A percentile compares a stretch with the other conserved stretches of the same genome.
Conservation (phyloP, 305 asterid species). For the Withania somnifera region DNA sequence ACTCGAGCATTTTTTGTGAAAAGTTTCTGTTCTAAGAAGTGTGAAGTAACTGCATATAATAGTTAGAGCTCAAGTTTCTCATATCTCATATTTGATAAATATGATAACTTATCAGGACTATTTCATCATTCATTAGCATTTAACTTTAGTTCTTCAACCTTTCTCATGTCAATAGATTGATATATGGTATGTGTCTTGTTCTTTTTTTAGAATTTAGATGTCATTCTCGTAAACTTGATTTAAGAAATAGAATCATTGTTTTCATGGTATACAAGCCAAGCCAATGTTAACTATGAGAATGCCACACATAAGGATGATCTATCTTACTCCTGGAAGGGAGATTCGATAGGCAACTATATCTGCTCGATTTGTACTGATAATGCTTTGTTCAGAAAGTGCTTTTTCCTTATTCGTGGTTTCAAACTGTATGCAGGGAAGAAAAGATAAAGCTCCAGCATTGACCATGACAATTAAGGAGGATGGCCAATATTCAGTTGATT, state of each 20-base stretch:
- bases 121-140: background rate
- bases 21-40: background rate
- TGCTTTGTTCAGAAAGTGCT: background rate
- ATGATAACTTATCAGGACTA: too few relatives aligned
- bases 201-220: background rate
- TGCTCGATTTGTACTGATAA: background rate
- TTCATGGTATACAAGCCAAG: background rate
- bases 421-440: conserved; percentile 50
- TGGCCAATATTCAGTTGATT: conserved; percentile 60
- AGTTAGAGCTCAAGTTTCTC: background rate
- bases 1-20: background rate
- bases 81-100: too few relatives aligned
- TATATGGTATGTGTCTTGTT: too few relatives aligned
- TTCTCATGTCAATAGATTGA: background rate
- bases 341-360: background rate
- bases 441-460: conserved; percentile 45
- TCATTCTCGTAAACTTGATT: background rate
- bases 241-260: background rate
- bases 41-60: background rate
- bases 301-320: background rate
- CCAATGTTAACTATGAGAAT: background rate
- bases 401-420: background rate
- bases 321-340: background rate
- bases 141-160: background rate
- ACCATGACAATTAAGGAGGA: conserved; percentile 41